Evolutionary conservation across 192 early-diverging fungal species (phyloP), one percentile per base, ranked within the genome.

Genomic region (Entophlyctis helioformis): DNA sequence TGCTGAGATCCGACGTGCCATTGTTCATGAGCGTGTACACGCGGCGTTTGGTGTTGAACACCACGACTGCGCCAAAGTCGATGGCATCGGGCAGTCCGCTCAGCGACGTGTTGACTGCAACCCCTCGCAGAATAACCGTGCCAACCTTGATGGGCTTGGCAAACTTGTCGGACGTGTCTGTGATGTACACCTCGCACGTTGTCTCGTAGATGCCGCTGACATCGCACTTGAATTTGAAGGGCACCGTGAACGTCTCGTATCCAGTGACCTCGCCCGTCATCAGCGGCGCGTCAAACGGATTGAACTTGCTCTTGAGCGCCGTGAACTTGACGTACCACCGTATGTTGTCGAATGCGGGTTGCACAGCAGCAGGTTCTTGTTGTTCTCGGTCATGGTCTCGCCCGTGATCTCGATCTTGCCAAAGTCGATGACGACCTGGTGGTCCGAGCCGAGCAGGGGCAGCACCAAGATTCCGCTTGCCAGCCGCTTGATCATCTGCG

Each of bases 31-130:
- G 21, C 10, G 54, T 59, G 28, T 74, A 62, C 21, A n/a, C 42
- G 22, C 52, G 53, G 18, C 31, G 15, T 35, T 64, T 62, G 20
- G 46, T 58, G 21, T 67, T 44, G 44, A 55, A 56, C 3, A 72
- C 71, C 0, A 78, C 62, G 24, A 67, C 64, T 44, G 61, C 69
- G 11, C 67, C 70, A 61, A 75, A 78, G 23, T 78, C 72, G n/a
- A 76, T 18, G 3, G 52, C 31, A 22, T 78, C 76, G 23, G 76
- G 76, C 15, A 76, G 51, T 6, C 72, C 72, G 7, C 49, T 26
- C 19, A 78, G 43, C 2, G 60, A 57, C 3, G 72, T 75, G 34
- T 37, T 63, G n/a, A 72, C 62, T 2, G 64, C 59, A 16, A 59
- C 51, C 15, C 64, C 70, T n/a, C 63, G 56, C 3, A 78, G 48